phyloP scores from a whole-genome alignment of 163 green algal genomes.

The Chloroidium sp. region DNA sequence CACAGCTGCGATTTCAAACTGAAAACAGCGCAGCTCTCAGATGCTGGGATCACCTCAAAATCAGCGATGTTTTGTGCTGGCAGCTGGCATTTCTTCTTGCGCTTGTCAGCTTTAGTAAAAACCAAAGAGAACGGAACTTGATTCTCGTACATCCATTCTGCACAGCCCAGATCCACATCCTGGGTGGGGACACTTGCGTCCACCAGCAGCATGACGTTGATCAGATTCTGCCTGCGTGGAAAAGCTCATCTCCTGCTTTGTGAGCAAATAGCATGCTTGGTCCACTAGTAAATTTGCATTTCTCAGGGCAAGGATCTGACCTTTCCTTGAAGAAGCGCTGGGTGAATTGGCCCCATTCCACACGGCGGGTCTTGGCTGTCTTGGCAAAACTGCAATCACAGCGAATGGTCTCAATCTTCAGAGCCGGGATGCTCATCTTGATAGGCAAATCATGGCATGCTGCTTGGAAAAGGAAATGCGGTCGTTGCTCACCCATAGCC shows the following conservation, averaged over 20 bases:
- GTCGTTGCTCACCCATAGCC: constrained; percentile 77
- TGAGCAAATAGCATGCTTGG: no score
- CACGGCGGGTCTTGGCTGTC: constrained; percentile 36
- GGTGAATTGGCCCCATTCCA: constrained; percentile 87
- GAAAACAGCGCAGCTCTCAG: not conserved
- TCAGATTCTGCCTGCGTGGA: constrained; percentile 32
- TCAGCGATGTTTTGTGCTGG: constrained; percentile 56
- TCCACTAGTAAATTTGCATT: not conserved
- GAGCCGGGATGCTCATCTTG: not conserved
- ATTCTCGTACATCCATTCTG: constrained; percentile 71
- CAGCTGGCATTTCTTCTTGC: constrained; percentile 59
- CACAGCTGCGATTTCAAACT: not conserved
- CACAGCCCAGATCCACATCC: constrained; percentile 77
- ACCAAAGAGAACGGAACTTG: constrained; percentile 80
- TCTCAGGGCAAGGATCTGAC: not conserved
- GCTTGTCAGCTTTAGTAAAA: constrained; percentile 87
- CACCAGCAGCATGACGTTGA: constrained; percentile 83
- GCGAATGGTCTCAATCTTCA: not conserved
- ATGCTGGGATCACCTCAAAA: constrained; percentile 35
- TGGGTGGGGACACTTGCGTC: constrained; percentile 76
- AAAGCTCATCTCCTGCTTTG: not conserved
- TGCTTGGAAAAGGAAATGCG: no score
- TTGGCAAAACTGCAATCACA: constrained; percentile 54
- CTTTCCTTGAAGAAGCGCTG: constrained; percentile 55
- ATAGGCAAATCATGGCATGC: not conserved